phyloP scores from a whole-genome alignment of 768 basidiomycete species.

The Udeniomyces megalosporus region DNA sequence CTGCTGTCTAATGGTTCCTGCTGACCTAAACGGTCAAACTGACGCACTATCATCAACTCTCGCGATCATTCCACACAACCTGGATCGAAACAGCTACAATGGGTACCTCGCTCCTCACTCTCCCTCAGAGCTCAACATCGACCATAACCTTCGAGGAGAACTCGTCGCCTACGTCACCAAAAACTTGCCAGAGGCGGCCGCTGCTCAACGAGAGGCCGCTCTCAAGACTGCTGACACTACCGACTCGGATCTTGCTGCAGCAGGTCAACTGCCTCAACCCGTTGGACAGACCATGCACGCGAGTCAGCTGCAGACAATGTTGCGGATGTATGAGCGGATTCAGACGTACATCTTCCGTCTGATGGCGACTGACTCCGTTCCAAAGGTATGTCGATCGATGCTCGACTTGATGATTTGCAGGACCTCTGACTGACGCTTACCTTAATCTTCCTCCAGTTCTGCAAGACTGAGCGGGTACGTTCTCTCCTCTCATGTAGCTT shows the following conservation, averaged over 20 bases:
- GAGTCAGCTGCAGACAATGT: slow-evolving; percentile 85
- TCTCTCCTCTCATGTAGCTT: neutral
- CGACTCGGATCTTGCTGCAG: slow-evolving; percentile 33
- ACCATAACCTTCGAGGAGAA: slow-evolving; percentile 88
- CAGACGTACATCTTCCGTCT: slow-evolving; percentile 91
- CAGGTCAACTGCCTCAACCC: slow-evolving; percentile 51
- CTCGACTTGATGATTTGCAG: neutral
- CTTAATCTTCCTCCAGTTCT: slow-evolving; percentile 19
- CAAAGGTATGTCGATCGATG: slow-evolving; percentile 38
- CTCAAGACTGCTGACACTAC: slow-evolving; percentile 14
- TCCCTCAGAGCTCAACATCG: slow-evolving; percentile 92
- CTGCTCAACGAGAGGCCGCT: slow-evolving; percentile 14
- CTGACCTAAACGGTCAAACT: neutral
- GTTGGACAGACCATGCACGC: slow-evolving; percentile 50
- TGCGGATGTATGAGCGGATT: slow-evolving; percentile 84
- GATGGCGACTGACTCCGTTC: slow-evolving; percentile 98
- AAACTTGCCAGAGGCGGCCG: slow-evolving; percentile 45
- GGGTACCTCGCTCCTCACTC: slow-evolving; percentile 91
- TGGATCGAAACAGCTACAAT: slow-evolving; percentile 43
- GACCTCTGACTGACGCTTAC: too few species aligned
- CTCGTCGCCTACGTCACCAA: slow-evolving; percentile 84
- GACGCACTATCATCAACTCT: neutral
- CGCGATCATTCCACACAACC: neutral
- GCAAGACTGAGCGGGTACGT: slow-evolving; percentile 28
- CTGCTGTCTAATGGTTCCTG: neutral